Evolutionary conservation across 768 basidiomycete genomes (phyloP).

Genomic region (Sutorius australiensis): DNA sequence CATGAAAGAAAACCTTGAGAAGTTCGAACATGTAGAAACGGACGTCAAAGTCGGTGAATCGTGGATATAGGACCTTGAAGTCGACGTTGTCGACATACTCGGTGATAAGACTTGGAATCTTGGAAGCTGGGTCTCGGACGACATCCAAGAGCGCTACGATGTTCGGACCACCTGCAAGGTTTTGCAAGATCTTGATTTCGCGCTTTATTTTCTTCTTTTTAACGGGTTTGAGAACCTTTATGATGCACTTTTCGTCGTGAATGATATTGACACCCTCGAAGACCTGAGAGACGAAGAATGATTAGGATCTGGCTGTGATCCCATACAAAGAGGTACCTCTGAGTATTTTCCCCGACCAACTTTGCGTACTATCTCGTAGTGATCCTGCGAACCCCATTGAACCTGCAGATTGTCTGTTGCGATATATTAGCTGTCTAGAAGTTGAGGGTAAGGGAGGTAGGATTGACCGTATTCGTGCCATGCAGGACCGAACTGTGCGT

Average conservation of each 20-base stretch:
- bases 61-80: slow-evolving; percentile 94
- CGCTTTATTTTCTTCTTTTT: slow-evolving; percentile 99
- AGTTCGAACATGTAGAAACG: slow-evolving; percentile 96
- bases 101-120: slow-evolving; percentile 94
- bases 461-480: slow-evolving; percentile 94
- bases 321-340: slow-evolving; percentile 52
- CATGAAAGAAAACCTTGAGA: slow-evolving; percentile 60
- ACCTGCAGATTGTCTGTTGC: slow-evolving; percentile 86
- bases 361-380: slow-evolving; percentile 96
- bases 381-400: slow-evolving; percentile 97
- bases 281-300: slow-evolving; percentile 45
- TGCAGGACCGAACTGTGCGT: slow-evolving; percentile 78
- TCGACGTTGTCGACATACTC: slow-evolving; percentile 99
- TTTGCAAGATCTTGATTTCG: slow-evolving; percentile 97
- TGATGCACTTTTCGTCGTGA: slow-evolving; percentile 92
- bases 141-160: slow-evolving; percentile 91
- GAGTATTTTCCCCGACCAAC: slow-evolving; percentile 95
- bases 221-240: slow-evolving; percentile 97
- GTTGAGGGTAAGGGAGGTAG: background rate
- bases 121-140: slow-evolving; percentile 91
- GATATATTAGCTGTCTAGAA: slow-evolving; percentile 14
- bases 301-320: slow-evolving; percentile 14
- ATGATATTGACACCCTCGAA: slow-evolving; percentile 92
- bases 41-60: slow-evolving; percentile 93
- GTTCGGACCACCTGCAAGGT: slow-evolving; percentile 94